Percentiles rank a stretch among this genome's conserved stretches.
These are phyloP conservation scores for Moniliella sp. DNA, from an alignment of 1,284 basidiomycete genomes.

Conservation along the genomic window DNA sequence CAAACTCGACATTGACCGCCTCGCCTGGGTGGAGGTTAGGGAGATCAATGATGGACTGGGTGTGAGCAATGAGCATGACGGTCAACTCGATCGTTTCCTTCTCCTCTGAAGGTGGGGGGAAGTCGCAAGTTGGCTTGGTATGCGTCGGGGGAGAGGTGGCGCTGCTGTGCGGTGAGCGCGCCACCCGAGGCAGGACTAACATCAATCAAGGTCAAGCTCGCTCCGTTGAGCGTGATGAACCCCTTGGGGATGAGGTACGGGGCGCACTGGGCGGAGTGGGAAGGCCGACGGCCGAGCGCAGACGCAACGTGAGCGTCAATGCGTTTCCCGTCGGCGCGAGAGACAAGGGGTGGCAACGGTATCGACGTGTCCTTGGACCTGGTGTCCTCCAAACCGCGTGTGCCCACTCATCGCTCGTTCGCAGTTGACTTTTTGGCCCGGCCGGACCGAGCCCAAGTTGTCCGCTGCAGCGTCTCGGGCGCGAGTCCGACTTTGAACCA, in stretches of 20 bases:
- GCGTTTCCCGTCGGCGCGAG: constrained; percentile 63
- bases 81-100: constrained; percentile 24
- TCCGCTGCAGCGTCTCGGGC: constrained; percentile 70
- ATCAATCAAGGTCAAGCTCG: constrained; percentile 72
- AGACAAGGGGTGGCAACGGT: constrained; percentile 44
- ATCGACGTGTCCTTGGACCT: constrained; percentile 67
- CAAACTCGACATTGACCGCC: constrained; percentile 29
- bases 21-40: constrained; percentile 22
- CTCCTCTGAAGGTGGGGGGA: constrained; percentile 1
- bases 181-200: constrained; percentile 38
- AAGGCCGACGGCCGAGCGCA: constrained; percentile 14
- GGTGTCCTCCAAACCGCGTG: constrained; percentile 81
- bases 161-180: too few species aligned
- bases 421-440: constrained; percentile 69
- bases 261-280: constrained; percentile 50
- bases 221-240: constrained; percentile 80
- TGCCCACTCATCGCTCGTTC: constrained; percentile 81
- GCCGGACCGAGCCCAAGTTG: constrained; percentile 56
- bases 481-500: constrained; percentile 84
- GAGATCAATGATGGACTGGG: constrained; percentile 27
- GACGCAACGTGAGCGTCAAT: constrained; percentile 53
- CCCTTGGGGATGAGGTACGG: constrained; percentile 89
- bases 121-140: constrained; percentile 6
- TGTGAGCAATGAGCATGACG: constrained; percentile 32
- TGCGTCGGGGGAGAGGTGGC: too few species aligned